These are phyloP conservation scores for Suaeda aralocaspica DNA, from an alignment of 148 eudicot species.

Conservation along the genomic window DNA sequence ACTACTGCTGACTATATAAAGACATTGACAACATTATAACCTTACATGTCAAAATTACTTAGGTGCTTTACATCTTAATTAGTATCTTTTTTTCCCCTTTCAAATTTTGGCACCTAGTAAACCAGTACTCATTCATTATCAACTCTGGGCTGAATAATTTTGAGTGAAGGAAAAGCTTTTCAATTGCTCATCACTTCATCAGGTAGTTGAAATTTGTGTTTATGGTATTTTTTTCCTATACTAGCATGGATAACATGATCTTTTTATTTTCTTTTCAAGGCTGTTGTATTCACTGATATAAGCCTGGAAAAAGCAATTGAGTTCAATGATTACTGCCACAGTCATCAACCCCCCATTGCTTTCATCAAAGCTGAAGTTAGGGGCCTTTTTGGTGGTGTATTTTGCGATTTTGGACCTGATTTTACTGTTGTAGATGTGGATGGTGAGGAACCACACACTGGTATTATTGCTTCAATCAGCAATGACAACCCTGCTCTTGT, in stretches of 20 bases:
- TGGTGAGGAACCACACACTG: constrained; percentile 77
- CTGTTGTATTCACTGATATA: constrained; percentile 60
- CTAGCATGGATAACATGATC: not conserved
- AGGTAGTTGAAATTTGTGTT: not conserved
- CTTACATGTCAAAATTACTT: not conserved
- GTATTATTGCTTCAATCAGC: constrained; percentile 72
- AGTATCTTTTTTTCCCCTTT: no score
- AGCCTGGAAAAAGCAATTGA: constrained; percentile 51
- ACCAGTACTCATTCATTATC: not conserved
- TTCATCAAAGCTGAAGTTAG: constrained; percentile 68
- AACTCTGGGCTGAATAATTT: not conserved
- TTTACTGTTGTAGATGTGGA: constrained; percentile 70
- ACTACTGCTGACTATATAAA: not conserved
- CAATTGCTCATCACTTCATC: no score
- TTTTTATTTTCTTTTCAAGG: constrained; percentile 36
- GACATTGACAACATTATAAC: not conserved
- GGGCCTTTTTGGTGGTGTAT: constrained; percentile 67
- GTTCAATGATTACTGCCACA: constrained; percentile 68
- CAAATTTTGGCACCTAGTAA: not conserved
- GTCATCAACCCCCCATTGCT: constrained; percentile 69
- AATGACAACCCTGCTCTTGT: constrained; percentile 65
- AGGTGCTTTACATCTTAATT: not conserved
- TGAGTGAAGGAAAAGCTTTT: no score
- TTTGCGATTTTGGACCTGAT: constrained; percentile 80
- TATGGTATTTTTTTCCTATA: constrained; percentile 2